phyloP scores from a whole-genome alignment of 192 early-diverging fungal species.

The Geosiphon pyriformis region DNA sequence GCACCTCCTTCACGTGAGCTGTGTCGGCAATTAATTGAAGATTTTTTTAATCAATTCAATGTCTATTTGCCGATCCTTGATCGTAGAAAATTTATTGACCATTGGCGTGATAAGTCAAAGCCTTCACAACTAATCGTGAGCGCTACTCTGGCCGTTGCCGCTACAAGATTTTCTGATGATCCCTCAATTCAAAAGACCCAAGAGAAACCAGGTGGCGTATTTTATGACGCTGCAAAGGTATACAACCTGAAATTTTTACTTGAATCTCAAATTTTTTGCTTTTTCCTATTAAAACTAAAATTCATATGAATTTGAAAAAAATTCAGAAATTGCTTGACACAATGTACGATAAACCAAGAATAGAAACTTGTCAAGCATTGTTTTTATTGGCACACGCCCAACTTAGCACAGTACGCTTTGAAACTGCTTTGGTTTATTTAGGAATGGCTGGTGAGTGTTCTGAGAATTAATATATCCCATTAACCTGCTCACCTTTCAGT shows the following conservation, averaged over 20 bases:
- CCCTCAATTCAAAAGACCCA: conserved; percentile 21
- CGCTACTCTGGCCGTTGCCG: conserved; percentile 14
- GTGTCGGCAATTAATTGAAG: conserved; percentile 13
- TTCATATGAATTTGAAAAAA: too few relatives aligned
- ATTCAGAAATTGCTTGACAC: conserved; percentile 9
- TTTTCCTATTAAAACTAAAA: too few relatives aligned
- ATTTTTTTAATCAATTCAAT: conserved; percentile 14
- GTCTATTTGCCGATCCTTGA: conserved; percentile 12
- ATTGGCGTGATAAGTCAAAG: conserved; percentile 5
- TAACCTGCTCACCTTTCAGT: neutral
- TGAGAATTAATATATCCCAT: neutral
- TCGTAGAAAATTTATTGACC: conserved; percentile 17
- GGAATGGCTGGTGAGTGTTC: conserved; percentile 22
- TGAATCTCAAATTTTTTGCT: too few relatives aligned
- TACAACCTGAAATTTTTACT: too few relatives aligned
- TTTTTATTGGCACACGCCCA: conserved; percentile 12
- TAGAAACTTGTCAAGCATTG: conserved; percentile 24
- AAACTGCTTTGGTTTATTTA: conserved; percentile 16
- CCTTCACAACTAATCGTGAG: conserved; percentile 7
- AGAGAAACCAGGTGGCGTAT: conserved; percentile 17
- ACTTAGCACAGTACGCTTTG: neutral
- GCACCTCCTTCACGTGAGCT: neutral
- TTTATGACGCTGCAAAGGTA: conserved; percentile 22
- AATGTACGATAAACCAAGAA: conserved; percentile 9
- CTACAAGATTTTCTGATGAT: conserved; percentile 20